Evolutionary conservation across 495 filamentous ascomycete species (phyloP).

Genomic region (Neurospora terricola): DNA sequence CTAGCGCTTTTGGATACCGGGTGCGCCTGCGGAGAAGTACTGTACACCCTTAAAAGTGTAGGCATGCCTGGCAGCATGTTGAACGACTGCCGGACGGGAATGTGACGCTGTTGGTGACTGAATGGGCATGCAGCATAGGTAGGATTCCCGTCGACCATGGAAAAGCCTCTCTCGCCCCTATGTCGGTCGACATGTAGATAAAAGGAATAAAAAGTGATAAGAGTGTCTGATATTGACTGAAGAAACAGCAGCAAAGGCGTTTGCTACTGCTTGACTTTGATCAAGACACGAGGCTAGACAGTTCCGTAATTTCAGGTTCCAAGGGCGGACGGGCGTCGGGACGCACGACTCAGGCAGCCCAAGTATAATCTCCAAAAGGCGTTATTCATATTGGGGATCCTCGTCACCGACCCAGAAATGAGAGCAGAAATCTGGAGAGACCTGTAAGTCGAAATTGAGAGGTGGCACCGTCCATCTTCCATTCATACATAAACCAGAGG

Average conservation of each 20-base stretch:
- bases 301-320: constrained; percentile 10
- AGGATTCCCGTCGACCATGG: background rate
- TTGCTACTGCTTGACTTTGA: background rate
- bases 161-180: background rate
- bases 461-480: background rate
- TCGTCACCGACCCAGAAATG: background rate
- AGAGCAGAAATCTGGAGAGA: background rate
- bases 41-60: background rate
- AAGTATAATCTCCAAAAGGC: background rate
- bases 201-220: background rate
- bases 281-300: constrained; percentile 2
- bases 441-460: background rate
- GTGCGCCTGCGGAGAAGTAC: background rate
- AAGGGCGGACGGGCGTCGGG: background rate
- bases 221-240: background rate
- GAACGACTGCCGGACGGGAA: background rate
- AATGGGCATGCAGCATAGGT: background rate
- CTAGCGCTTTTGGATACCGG: background rate
- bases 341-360: background rate
- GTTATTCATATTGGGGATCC: background rate
- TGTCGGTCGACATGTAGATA: background rate
- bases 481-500: background rate
- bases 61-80: background rate
- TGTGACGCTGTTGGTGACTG: background rate
- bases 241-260: background rate